Base-by-base conservation (phyloP, 345 rosid genomes). In the Heritiera littoralis region DNA sequence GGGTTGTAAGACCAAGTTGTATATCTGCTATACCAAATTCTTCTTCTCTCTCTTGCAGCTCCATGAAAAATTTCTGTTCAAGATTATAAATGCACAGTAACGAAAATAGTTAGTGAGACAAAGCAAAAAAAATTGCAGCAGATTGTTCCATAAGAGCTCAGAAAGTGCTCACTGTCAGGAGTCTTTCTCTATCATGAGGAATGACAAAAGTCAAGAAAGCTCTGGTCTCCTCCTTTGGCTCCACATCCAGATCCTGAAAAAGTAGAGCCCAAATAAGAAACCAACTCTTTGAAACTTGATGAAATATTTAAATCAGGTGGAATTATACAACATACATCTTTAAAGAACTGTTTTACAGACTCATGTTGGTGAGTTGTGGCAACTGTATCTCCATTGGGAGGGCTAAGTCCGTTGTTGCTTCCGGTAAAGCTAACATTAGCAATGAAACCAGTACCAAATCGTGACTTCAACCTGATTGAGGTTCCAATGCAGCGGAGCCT, bases 1-100 rank as follows among this genome's bases (percentile, higher is more conserved):
- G 96, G n/a, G 98, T 93, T 30, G 99, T 81, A 9, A 95, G 95
- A 70, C 98, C 92, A 28, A 93, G 93, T 77, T 95, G 99, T 80
- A 95, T 88, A 79, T 95, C 98, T 23, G 93, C 82, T 79, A 95
- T 89, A 56, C 92, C 89, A 58, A 92, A 89, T 71, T 91, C 94
- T 6, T 43, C 20, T 81, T 86, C 89, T 80, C 89, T 91, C 59
- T 83, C 92, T 89, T 92, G 89, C 40, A 92, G 92, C 87, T 92
- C 99, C 79, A 74, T 84, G 60, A 95, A 91, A 54, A 89, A 90
- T 0, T 74, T 67, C 98, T 92, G 86, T 80, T 65, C 35, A 48
- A 74, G 75, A 11, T 79, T 79, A 38, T 51, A 55, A 66, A 66
- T 74, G 74, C 43, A 32, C 58, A 66, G 48, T 56, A 60, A 66